Conservation (phyloP, 129 eudicot genomes). For the Artemisia annua region DNA sequence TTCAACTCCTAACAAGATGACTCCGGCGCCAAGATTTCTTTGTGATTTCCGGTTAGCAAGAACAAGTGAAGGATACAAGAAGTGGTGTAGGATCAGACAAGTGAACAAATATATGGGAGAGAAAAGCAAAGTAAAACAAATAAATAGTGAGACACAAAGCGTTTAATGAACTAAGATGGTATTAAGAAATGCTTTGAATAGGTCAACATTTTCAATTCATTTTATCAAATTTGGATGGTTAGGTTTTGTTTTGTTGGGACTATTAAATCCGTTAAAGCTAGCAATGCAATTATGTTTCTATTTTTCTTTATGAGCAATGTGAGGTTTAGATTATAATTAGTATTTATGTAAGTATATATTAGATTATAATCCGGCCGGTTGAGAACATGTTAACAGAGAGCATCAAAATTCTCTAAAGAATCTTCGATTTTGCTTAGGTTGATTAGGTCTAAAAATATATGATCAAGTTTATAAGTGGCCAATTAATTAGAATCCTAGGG, state of each 20-base stretch:
- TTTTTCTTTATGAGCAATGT: not conserved
- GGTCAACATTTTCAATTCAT: slow-evolving; percentile 25
- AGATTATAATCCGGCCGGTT: no score
- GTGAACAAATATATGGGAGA: slow-evolving; percentile 32
- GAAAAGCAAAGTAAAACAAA: slow-evolving; percentile 24
- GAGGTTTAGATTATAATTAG: not conserved
- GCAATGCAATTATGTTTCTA: not conserved
- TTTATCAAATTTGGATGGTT: slow-evolving; percentile 13
- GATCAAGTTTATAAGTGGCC: no score
- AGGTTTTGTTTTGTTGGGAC: slow-evolving; percentile 19
- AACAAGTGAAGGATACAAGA: slow-evolving; percentile 10
- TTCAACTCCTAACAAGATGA: slow-evolving; percentile 11
- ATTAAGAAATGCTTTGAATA: slow-evolving; percentile 19
- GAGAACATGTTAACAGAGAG: no score
- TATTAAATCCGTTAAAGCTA: no score
- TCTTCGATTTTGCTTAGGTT: no score
- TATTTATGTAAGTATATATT: no score
- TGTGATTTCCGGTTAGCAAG: slow-evolving; percentile 15
- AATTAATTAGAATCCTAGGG: no score
- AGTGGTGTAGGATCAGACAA: slow-evolving; percentile 6
- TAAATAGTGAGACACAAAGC: slow-evolving; percentile 29
- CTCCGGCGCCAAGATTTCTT: slow-evolving; percentile 9
- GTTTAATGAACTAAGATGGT: slow-evolving; percentile 13
- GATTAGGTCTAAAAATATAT: no score
- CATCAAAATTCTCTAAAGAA: no score